Conservation (phyloP, 2,329 filamentous ascomycete genomes). For the Paramyrothecium roridum region DNA sequence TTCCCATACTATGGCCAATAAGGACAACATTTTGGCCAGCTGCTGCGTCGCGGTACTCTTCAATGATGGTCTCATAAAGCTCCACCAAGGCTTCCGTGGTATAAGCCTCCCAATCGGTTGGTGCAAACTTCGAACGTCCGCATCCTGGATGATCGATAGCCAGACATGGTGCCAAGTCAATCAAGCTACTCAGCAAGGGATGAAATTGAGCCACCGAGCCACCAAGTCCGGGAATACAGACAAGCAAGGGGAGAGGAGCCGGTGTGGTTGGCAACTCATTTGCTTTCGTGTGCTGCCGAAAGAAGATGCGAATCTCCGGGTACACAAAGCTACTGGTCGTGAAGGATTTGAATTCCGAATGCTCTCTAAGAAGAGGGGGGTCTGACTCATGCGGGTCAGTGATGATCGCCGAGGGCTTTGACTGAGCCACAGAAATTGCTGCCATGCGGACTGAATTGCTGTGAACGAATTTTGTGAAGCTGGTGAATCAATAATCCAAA, state of each 20-base stretch:
- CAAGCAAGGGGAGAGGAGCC: constrained; percentile 74
- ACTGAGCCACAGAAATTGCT: constrained; percentile 16
- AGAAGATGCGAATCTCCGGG: constrained; percentile 76
- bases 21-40: constrained; percentile 70
- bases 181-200: constrained; percentile 74
- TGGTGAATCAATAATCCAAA: no score
- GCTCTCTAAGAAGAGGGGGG: constrained; percentile 74
- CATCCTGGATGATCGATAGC: constrained; percentile 90
- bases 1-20: constrained; percentile 89
- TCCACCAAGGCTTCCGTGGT: constrained; percentile 71
- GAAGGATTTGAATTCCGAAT: constrained; percentile 70
- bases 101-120: constrained; percentile 74
- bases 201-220: constrained; percentile 88
- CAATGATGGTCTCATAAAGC: constrained; percentile 71
- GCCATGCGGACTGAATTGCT: constrained; percentile 7
- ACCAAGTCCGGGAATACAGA: constrained; percentile 92
- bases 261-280: constrained; percentile 73
- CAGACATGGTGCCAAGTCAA: constrained; percentile 75
- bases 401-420: constrained; percentile 17
- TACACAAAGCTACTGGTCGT: constrained; percentile 71
- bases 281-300: constrained; percentile 76
- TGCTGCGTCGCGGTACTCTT: constrained; percentile 65
- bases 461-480: constrained; percentile 3
- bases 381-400: constrained; percentile 56
- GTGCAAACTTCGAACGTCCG: constrained; percentile 73